Evolutionary conservation across 768 basidiomycete genomes (phyloP), one percentile per base, ranked within the genome.

Genomic region (Suillus luteus): DNA sequence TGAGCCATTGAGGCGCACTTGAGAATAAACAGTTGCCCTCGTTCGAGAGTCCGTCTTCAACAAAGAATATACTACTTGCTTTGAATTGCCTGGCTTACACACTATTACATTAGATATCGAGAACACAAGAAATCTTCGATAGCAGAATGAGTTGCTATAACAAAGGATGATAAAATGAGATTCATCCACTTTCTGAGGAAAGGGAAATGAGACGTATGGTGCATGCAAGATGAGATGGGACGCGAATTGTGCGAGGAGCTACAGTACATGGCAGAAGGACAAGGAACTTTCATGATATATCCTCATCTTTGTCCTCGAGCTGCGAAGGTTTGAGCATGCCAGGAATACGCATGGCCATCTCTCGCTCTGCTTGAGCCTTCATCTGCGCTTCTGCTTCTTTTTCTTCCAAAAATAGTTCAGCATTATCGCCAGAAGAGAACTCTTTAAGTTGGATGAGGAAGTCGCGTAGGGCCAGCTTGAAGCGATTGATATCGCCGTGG

Each of bases 371-470:
- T 67, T 91, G 86, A 0, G 86, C 88, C 78, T 92, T 90, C 75
- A 80, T 82, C 73, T 89, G 85, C 24, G 83, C 82, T 76, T 96
- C 96, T 4, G 86, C 84, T 75, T 98, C 96, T 77, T 95, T 96
- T 78, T 99, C 97, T 71, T 98, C 96, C 68, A 94, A 81, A 79
- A 83, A 98, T 43, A 98, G 81, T 67, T 98, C 97, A 10, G 95
- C 80, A 67, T 96, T 96, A 71, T 97, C 95, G 65, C 84, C 83
- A 6, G 90, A 92, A 7, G 94, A 95, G 80, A 97, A 99, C 77
- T 99, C 97, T 75, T 97, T 97, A 66, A 99, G 86, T 69, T 95
- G 92, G 69, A 99, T 94, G 62, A 99, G 86, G 89, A 99, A 99
- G 78, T 99, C 97, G 63, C 96, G 92, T 55, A 98, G 82, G 17